These are phyloP conservation scores for Neonectria faginata DNA, from an alignment of 2,329 filamentous ascomycete species.

Conservation along the genomic window DNA sequence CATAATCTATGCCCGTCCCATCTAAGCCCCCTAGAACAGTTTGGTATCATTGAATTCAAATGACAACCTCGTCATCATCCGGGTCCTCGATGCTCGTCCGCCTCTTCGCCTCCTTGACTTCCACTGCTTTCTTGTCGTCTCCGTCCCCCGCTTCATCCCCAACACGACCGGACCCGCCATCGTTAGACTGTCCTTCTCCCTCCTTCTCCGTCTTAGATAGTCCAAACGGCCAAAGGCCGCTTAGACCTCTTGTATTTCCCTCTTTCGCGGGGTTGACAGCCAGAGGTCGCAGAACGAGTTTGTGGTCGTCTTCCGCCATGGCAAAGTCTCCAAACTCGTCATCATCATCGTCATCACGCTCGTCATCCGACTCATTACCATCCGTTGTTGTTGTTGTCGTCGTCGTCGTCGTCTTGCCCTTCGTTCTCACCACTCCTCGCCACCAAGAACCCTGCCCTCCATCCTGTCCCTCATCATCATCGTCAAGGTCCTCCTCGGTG, in stretches of 20 bases:
- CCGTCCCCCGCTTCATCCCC: conserved; percentile 43
- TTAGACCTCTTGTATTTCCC: conserved; percentile 55
- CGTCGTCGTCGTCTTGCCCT: conserved; percentile 64
- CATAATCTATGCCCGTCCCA: conserved; percentile 26
- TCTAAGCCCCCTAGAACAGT: conserved; percentile 26
- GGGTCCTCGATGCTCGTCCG: conserved; percentile 71
- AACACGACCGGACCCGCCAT: conserved; percentile 3
- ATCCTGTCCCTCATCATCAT: conserved; percentile 53
- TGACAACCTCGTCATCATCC: conserved; percentile 64
- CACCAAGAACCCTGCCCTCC: conserved; percentile 60
- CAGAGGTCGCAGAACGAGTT: conserved; percentile 66
- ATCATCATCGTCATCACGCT: conserved; percentile 67
- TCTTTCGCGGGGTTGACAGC: conserved; percentile 63
- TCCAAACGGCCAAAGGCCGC: conserved; percentile 71
- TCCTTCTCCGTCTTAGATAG: conserved; percentile 52
- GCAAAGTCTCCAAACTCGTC: conserved; percentile 78
- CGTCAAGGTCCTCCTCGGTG: conserved; percentile 66
- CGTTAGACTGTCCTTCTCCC: conserved; percentile 36
- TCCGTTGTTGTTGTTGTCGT: conserved; percentile 66
- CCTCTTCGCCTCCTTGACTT: conserved; percentile 65
- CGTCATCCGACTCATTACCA: conserved; percentile 62
- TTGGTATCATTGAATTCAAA: conserved; percentile 45
- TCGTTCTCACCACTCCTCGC: conserved; percentile 55
- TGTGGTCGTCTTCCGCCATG: conserved; percentile 66
- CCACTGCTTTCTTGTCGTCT: conserved; percentile 56